A percentile compares a stretch with the other conserved stretches of the same genome.
These are phyloP conservation scores for Cunninghamia lanceolata DNA, from an alignment of 75 land plant species.

Conservation along the genomic window DNA sequence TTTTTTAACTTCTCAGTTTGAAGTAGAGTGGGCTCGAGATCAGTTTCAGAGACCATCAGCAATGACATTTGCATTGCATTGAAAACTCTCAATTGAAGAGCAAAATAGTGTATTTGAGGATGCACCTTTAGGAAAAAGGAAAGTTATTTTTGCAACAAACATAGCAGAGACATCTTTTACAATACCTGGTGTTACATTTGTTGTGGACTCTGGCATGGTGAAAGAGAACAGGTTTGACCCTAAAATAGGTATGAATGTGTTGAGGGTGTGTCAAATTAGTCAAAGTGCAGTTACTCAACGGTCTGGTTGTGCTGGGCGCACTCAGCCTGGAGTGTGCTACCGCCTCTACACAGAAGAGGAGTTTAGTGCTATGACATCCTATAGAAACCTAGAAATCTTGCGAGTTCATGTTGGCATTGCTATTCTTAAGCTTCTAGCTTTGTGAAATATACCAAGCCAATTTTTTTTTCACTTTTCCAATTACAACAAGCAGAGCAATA, in stretches of 20 bases:
- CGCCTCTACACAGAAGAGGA: conserved; percentile 60
- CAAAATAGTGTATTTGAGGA: conserved; percentile 55
- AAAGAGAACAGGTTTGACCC: conserved; percentile 80
- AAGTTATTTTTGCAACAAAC: conserved; percentile 82
- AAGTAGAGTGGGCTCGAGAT: conserved; percentile 88
- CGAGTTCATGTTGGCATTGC: conserved; percentile 76
- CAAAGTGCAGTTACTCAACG: conserved; percentile 76
- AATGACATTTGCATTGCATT: conserved; percentile 62
- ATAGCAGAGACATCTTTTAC: conserved; percentile 89
- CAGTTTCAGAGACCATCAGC: conserved; percentile 36
- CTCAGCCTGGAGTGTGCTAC: conserved; percentile 71
- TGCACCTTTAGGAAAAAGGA: conserved; percentile 55
- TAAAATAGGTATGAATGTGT: conserved; percentile 61
- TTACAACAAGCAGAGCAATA: too few species aligned
- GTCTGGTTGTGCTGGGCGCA: conserved; percentile 86
- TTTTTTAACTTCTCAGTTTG: conserved; percentile 74
- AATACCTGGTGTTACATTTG: conserved; percentile 79
- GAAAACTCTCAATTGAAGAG: conserved; percentile 65
- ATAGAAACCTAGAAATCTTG: conserved; percentile 73
- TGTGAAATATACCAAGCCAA: too few species aligned
- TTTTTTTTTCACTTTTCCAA: too few species aligned
- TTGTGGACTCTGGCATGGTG: conserved; percentile 74
- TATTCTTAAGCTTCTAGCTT: conserved; percentile 64
- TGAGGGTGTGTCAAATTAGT: conserved; percentile 53
- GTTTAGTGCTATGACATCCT: conserved; percentile 39